Base-by-base conservation (phyloP, 495 filamentous ascomycete genomes). In the Aspergillus nidulans region DNA sequence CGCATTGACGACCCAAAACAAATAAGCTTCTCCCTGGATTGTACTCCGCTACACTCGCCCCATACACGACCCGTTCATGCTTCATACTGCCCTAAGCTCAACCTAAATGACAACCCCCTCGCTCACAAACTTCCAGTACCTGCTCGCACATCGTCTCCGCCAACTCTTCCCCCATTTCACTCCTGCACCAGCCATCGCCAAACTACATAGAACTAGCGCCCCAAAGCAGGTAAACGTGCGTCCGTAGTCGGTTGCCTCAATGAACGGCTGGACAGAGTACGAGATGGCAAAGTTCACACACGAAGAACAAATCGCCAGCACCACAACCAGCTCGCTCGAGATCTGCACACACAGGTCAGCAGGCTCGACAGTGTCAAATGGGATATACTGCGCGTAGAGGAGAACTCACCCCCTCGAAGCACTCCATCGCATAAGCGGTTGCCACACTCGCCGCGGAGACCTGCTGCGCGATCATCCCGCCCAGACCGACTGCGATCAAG, bases 381-480 rank as follows among this genome's bases (percentile, higher is more conserved):
- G n/a, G n/a, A n/a, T n/a, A n/a, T n/a, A n/a, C n/a, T n/a, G n/a
- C n/a, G n/a, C n/a, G 20, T 5, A 25, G 3, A 13, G 28, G 5
- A 12, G 38, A 19, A 53, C 64, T 42, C 42, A 69, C 66, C 51
- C 58, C 57, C 42, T 69, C 67, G 21, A 69, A 70, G 34, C 65
- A 71, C 42, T 73, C 70, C 64, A 73, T 69, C 1, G 69, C 70
- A 63, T 71, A 73, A 9, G 67, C 67, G 4, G 69, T 70, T n/a
- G 69, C 70, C 47, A 72, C 58, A 53, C 65, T 68, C 18, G 67
- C 68, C 0, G 69, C 62, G 15, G 63, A 64, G 8, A 74, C 69
- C 46, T 74, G 69, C 20, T 72, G 67, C 10, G 69, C 71, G 52
- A 70, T 72, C 61, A 74, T 58, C 53, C 59, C 65, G 53, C 65